Base-by-base conservation (phyloP, 495 filamentous ascomycete genomes). In the Ramalina peruviana region DNA sequence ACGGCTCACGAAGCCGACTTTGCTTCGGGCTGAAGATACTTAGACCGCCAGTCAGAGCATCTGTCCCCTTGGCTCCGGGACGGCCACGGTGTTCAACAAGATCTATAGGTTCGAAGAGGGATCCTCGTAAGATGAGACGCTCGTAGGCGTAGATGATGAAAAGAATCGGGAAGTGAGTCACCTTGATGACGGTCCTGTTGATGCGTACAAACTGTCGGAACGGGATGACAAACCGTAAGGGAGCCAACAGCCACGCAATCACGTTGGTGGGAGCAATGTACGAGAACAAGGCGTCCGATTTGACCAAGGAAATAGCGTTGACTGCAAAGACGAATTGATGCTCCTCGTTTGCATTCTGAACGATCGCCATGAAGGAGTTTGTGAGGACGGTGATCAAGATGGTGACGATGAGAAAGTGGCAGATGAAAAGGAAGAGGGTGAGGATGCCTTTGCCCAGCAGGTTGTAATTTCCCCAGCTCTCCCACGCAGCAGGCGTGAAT, bases 261-360 rank as follows among this genome's bases (percentile, higher is more conserved):
- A 94, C 80, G 58, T 96, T 96, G 13, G 81, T 80, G 0, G 89
- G 89, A 1, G 87, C 85, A 50, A 94, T 73, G 58, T 96, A 95
- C 13, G 86, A 89, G 67, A 95, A 96, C 0, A 95, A 70, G 0
- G 86, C 83, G 60, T 96, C 88, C 19, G 87, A 93, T 60, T 97
- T 96, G 46, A 95, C 89, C 84, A 96, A 86, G 4, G 88, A 92
- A 36, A 94, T 88, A 6, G 87, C 88, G 55, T 94, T 94, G 62
- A 95, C 83, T 6, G 90, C 86, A 61, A 96, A 93, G 4, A 94
- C 67, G 58, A 94, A 95, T 68, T 93, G 87, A 62, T 94, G 87
- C 64, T 94, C 88, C 60, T 94, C 80, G 49, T 88, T 83, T 7
- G 87, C 86, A 60, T 94, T 96, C 19, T 87, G 85, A 21, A 88